Percentiles rank a stretch among this genome's conserved stretches.
Conservation (phyloP, 306 rosid genomes). For the Gynostemma pentaphyllum region DNA sequence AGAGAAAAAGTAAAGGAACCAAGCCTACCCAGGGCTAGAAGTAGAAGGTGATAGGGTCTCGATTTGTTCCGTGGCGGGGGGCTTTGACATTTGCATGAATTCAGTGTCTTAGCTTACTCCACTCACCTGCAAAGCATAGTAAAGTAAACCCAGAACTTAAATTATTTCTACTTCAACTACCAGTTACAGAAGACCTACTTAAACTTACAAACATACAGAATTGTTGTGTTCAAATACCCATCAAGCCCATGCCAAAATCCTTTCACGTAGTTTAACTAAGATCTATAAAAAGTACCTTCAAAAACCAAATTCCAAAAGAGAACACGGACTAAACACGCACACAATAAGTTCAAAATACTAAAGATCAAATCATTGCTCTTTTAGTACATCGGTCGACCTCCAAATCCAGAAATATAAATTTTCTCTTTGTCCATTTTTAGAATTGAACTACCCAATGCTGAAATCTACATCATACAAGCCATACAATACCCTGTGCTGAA, state of each 20-base stretch:
- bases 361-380: neutral
- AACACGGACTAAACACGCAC: neutral
- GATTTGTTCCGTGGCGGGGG: slow-evolving; percentile 38
- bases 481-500: neutral
- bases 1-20: slow-evolving; percentile 1
- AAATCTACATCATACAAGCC: neutral
- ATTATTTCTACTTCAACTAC: neutral
- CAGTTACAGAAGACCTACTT: neutral
- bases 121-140: slow-evolving; percentile 32
- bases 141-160: neutral
- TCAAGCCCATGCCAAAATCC: neutral
- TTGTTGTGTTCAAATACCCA: neutral
- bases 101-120: slow-evolving; percentile 23
- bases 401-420: neutral
- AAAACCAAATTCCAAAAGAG: slow-evolving; percentile 3
- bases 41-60: slow-evolving; percentile 29
- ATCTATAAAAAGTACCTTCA: neutral
- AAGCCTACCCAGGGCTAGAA: slow-evolving; percentile 35
- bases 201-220: neutral
- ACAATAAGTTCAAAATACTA: neutral
- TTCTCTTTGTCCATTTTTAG: neutral
- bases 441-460: neutral
- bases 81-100: slow-evolving; percentile 65
- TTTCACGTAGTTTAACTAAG: neutral
- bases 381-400: neutral